Evolutionary conservation across 1,284 basidiomycete species (phyloP).

Genomic region (Ganoderma resinaceum): DNA sequence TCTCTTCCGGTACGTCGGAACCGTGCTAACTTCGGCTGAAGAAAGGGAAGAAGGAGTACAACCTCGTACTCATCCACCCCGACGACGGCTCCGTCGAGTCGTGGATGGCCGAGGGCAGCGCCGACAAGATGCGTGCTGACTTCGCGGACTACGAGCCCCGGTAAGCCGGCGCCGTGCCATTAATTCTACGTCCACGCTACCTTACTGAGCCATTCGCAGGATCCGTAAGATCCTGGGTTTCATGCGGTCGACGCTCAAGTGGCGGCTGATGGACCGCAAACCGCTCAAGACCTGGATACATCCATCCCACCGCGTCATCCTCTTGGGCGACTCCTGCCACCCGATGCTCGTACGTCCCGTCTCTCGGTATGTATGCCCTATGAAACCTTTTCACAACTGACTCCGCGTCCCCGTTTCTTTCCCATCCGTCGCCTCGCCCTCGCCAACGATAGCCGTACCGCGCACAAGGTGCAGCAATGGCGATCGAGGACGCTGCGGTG

Average conservation of each 20-base stretch:
- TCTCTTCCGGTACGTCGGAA: background rate
- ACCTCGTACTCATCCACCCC: conserved; percentile 51
- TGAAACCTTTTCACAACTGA: background rate
- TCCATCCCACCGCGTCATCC: conserved; percentile 43
- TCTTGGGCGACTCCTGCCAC: conserved; percentile 57
- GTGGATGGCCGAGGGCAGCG: conserved; percentile 52
- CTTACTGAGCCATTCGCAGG: conserved; percentile 31
- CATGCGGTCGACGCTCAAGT: conserved; percentile 51
- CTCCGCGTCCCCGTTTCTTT: background rate
- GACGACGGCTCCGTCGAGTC: conserved; percentile 54
- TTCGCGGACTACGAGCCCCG: conserved; percentile 54
- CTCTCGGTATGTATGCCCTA: background rate
- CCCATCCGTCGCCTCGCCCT: too few relatives aligned
- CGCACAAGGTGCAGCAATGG: conserved; percentile 74
- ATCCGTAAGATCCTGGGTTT: conserved; percentile 48
- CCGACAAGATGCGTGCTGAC: conserved; percentile 52
- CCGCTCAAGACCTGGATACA: conserved; percentile 52
- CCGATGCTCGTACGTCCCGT: conserved; percentile 59
- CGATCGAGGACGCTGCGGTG: conserved; percentile 71
- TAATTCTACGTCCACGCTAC: background rate
- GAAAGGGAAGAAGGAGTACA: conserved; percentile 50
- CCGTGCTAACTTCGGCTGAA: conserved; percentile 19
- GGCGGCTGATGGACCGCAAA: conserved; percentile 52
- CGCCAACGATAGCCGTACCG: conserved; percentile 58
- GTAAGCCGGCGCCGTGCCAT: conserved; percentile 34